A percentile compares a stretch with the other conserved stretches of the same genome.
These are phyloP conservation scores for Cystobasidium onofrii DNA, from an alignment of 768 basidiomycete species.

Conservation along the genomic window DNA sequence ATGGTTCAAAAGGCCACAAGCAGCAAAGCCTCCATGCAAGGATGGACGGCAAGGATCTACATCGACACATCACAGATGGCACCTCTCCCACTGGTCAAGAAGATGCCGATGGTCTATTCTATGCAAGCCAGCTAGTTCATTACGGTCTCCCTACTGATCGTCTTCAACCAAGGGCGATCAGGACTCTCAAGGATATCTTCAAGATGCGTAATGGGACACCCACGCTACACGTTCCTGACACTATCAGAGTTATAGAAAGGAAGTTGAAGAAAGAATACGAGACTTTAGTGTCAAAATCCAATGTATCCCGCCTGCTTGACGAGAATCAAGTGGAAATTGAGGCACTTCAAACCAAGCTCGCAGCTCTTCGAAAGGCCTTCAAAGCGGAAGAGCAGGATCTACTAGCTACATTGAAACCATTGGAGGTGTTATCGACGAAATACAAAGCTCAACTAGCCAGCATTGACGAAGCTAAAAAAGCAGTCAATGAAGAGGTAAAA, in stretches of 20 bases:
- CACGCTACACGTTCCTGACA: neutral
- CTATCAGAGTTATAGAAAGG: neutral
- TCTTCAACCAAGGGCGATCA: neutral
- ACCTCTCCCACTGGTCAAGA: neutral
- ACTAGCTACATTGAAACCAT: no score
- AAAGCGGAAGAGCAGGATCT: no score
- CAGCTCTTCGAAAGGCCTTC: no score
- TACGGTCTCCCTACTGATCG: neutral
- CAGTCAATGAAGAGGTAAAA: no score
- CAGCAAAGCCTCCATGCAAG: neutral
- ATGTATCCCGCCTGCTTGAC: no score
- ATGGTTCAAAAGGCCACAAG: neutral
- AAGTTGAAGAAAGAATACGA: neutral
- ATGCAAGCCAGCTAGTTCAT: neutral
- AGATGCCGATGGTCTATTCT: neutral
- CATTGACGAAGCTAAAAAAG: no score
- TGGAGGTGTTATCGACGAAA: no score
- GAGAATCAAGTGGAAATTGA: no score
- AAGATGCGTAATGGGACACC: neutral
- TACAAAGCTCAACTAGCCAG: no score
- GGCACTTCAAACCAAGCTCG: no score
- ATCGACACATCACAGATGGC: neutral
- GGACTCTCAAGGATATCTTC: neutral
- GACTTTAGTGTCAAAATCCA: neutral
- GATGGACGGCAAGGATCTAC: neutral